Conservation (phyloP, 2,329 filamentous ascomycete genomes). For the Penicillium sp. region DNA sequence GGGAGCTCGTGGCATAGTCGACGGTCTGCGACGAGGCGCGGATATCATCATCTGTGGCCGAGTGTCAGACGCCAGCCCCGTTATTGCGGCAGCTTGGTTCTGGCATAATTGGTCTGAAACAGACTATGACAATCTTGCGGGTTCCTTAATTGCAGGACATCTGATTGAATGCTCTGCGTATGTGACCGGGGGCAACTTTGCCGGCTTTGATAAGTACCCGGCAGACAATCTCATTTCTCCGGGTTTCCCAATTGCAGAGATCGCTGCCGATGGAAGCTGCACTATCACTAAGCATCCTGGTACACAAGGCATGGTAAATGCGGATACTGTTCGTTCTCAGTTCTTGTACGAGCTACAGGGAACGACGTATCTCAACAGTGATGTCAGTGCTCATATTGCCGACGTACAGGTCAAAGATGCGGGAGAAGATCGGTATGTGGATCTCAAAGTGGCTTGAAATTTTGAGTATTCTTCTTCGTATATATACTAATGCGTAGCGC, state of each 20-base stretch:
- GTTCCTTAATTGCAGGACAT: slow-evolving; percentile 53
- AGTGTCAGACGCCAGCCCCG: slow-evolving; percentile 49
- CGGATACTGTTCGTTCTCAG: slow-evolving; percentile 48
- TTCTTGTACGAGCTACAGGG: slow-evolving; percentile 54
- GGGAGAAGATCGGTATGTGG: slow-evolving; percentile 32
- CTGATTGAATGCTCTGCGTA: slow-evolving; percentile 58
- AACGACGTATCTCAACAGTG: slow-evolving; percentile 49
- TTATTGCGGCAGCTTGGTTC: slow-evolving; percentile 58
- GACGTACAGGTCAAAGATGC: slow-evolving; percentile 39
- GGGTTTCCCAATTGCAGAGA: slow-evolving; percentile 52
- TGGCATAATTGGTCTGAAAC: slow-evolving; percentile 53
- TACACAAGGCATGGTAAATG: slow-evolving; percentile 45
- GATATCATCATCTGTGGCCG: slow-evolving; percentile 47
- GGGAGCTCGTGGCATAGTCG: slow-evolving; percentile 26
- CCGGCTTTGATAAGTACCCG: slow-evolving; percentile 46
- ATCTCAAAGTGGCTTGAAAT: not conserved
- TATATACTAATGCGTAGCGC: too few species aligned
- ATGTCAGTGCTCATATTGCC: slow-evolving; percentile 47
- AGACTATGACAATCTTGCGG: slow-evolving; percentile 50
- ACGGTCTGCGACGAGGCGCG: slow-evolving; percentile 37
- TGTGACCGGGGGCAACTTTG: slow-evolving; percentile 57
- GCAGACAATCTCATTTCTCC: slow-evolving; percentile 46
- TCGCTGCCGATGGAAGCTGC: slow-evolving; percentile 47
- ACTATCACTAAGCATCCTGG: slow-evolving; percentile 52
- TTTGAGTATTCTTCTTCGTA: too few species aligned